Conservation (phyloP, 495 filamentous ascomycete species). For the Patellaria atrata region DNA sequence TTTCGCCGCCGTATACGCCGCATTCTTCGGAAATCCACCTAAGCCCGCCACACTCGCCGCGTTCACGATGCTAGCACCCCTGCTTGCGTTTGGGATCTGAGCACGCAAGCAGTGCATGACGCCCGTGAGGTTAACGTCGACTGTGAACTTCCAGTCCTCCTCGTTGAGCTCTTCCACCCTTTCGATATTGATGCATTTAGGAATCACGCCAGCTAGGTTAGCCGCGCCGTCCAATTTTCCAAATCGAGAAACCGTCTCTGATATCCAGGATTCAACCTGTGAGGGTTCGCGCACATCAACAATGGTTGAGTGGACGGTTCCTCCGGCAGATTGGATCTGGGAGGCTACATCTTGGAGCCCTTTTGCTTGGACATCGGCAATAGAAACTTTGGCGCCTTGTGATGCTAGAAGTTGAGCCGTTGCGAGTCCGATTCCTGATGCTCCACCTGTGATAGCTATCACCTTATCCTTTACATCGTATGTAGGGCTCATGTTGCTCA, state of each 20-base stretch:
- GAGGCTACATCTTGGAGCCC: conserved; percentile 1
- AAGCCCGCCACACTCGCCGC: conserved; percentile 16
- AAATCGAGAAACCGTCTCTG: conserved; percentile 29
- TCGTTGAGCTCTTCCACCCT: conserved; percentile 17
- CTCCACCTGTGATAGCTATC: conserved; percentile 12
- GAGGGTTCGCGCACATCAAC: conserved; percentile 30
- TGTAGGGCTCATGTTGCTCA: no score
- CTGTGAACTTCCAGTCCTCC: conserved; percentile 18
- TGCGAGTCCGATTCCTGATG: conserved; percentile 13
- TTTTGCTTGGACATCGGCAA: conserved; percentile 10
- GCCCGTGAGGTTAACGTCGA: conserved; percentile 20
- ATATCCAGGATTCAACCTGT: conserved; percentile 37
- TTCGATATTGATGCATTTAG: conserved; percentile 15
- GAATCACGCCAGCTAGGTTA: conserved; percentile 20
- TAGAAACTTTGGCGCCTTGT: conserved; percentile 14
- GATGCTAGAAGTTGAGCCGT: conserved; percentile 11
- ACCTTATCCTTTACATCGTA: no score
- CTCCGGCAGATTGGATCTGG: not conserved
- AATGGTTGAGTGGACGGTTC: conserved; percentile 15
- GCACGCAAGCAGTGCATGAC: conserved; percentile 20
- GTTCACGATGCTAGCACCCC: conserved; percentile 19
- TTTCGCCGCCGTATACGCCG: conserved; percentile 17
- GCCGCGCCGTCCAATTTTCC: conserved; percentile 17
- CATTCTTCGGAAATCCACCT: conserved; percentile 15
- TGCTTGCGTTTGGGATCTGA: conserved; percentile 14